These are phyloP conservation scores for Colletotrichum sp. DNA, from an alignment of 2,329 filamentous ascomycete species.

Conservation along the genomic window DNA sequence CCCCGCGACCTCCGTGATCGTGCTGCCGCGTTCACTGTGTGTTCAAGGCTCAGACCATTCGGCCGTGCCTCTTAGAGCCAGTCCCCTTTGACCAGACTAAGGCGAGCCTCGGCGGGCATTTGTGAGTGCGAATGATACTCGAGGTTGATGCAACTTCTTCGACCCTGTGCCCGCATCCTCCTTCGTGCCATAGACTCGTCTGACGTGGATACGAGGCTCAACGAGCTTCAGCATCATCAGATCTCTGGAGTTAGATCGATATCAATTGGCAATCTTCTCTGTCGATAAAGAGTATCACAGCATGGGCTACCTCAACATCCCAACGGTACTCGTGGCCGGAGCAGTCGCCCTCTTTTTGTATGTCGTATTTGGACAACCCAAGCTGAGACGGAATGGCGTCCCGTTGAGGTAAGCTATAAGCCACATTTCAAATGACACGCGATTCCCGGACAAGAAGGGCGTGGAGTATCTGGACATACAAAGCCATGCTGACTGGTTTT, in stretches of 20 bases:
- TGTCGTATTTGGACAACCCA: conserved; percentile 11
- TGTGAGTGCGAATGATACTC: not conserved
- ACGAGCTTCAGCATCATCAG: not conserved
- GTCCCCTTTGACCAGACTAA: not conserved
- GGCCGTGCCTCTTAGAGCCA: not conserved
- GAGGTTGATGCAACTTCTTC: not conserved
- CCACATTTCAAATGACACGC: not conserved
- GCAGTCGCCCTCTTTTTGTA: conserved; percentile 10
- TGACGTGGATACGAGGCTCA: not conserved
- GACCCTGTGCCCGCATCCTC: not conserved
- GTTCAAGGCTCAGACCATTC: not conserved
- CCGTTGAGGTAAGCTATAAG: conserved; percentile 17
- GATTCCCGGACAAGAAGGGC: not conserved
- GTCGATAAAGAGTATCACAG: not conserved
- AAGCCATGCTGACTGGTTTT: not conserved
- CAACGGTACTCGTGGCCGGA: not conserved
- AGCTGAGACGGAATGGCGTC: conserved; percentile 18
- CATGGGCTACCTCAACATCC: not conserved
- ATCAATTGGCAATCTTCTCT: not conserved
- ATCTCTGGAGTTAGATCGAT: not conserved
- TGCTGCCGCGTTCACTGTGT: not conserved
- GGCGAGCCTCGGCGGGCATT: not conserved
- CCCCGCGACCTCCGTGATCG: not conserved
- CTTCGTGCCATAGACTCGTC: not conserved
- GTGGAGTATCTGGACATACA: not conserved